A percentile compares a stretch with the other conserved stretches of the same genome.
phyloP scores from a whole-genome alignment of 768 basidiomycete genomes.

The Tylopilus intermedius region DNA sequence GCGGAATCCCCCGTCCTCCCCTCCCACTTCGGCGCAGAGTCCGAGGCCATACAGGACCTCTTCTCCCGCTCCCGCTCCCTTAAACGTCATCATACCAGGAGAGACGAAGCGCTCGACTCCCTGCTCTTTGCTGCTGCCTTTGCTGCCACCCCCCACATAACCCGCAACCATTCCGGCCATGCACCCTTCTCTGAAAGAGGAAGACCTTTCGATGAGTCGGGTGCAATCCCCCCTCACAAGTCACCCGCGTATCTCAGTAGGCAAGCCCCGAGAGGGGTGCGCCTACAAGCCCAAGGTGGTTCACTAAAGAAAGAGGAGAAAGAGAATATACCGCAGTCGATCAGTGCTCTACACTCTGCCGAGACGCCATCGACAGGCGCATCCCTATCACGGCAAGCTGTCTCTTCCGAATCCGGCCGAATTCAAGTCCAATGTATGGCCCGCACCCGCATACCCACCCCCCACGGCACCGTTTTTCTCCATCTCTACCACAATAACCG shows the following conservation, averaged over 20 bases:
- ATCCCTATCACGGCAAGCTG: background rate
- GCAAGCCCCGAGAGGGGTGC: constrained; percentile 68
- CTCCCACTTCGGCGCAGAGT: constrained; percentile 28
- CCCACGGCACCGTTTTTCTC: constrained; percentile 87
- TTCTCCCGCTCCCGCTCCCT: constrained; percentile 51
- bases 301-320: constrained; percentile 34
- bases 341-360: constrained; percentile 10
- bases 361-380: constrained; percentile 30
- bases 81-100: constrained; percentile 36
- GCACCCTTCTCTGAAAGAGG: constrained; percentile 54
- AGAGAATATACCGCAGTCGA: constrained; percentile 43
- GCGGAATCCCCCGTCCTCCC: constrained; percentile 27
- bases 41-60: constrained; percentile 62
- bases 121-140: constrained; percentile 72
- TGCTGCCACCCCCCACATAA: constrained; percentile 71
- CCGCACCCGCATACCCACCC: constrained; percentile 94
- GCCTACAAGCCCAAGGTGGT: constrained; percentile 34
- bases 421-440: constrained; percentile 91
- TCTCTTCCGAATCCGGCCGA: constrained; percentile 8
- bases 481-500: constrained; percentile 92
- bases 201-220: constrained; percentile 44
- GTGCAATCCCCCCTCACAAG: constrained; percentile 37
- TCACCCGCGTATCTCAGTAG: constrained; percentile 62
- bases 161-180: constrained; percentile 83
- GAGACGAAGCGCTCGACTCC: constrained; percentile 75